Evolutionary conservation across 2,329 filamentous ascomycete species (phyloP).

Genomic region (Aspergillus sp.): DNA sequence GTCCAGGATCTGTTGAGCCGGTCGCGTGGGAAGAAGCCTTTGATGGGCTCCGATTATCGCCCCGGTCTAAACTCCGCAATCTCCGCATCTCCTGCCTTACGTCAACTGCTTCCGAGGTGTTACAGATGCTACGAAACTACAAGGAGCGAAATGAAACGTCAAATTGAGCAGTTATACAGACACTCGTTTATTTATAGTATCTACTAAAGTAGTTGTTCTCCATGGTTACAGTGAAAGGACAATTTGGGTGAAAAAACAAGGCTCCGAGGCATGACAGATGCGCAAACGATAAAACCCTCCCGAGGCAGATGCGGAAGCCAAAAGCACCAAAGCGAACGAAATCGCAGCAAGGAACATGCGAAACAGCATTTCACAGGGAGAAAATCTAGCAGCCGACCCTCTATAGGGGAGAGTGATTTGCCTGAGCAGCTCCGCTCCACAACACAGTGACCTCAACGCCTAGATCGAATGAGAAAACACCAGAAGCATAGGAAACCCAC

Average conservation of each 20-base stretch:
- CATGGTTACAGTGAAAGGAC: slow-evolving; percentile 14
- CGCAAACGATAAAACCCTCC: slow-evolving; percentile 4
- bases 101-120: background rate
- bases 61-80: slow-evolving; percentile 24
- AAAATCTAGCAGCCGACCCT: slow-evolving; percentile 21
- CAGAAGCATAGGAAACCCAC: slow-evolving; percentile 1
- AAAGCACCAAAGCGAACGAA: slow-evolving; percentile 6
- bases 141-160: background rate
- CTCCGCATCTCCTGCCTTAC: slow-evolving; percentile 19
- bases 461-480: slow-evolving; percentile 9
- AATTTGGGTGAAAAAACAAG: slow-evolving; percentile 6
- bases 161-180: background rate
- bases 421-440: slow-evolving; percentile 15
- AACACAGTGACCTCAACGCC: slow-evolving; percentile 22
- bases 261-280: slow-evolving; percentile 4
- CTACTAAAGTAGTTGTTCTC: slow-evolving; percentile 16
- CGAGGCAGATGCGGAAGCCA: slow-evolving; percentile 10
- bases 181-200: slow-evolving; percentile 21
- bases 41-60: slow-evolving; percentile 22
- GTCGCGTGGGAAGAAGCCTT: slow-evolving; percentile 13
- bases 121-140: background rate
- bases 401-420: slow-evolving; percentile 14
- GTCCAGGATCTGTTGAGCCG: slow-evolving; percentile 4
- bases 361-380: background rate
- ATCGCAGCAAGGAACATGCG: slow-evolving; percentile 9